Evolutionary conservation across 2,329 filamentous ascomycete genomes (phyloP).

Genomic region (Blastomyces emzantsi): DNA sequence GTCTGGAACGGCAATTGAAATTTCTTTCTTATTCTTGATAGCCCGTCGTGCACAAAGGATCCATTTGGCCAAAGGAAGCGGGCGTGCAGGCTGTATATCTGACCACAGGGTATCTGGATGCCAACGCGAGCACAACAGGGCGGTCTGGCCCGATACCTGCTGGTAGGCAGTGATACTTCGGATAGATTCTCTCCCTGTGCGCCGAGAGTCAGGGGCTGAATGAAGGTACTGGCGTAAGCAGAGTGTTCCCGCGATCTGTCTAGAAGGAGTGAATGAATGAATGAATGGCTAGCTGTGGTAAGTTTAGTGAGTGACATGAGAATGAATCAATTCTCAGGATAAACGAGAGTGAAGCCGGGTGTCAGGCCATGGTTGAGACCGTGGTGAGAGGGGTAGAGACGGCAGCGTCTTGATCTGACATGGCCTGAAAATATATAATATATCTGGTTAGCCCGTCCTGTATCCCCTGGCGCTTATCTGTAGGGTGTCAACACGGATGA

Average conservation of each 20-base stretch:
- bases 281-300: background rate
- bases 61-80: background rate
- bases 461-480: no score
- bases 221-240: background rate
- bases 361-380: background rate
- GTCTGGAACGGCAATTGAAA: background rate
- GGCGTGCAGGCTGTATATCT: background rate
- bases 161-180: background rate
- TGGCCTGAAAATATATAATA: background rate
- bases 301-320: background rate
- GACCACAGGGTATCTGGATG: background rate
- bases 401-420: background rate
- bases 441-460: no score
- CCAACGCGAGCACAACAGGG: background rate
- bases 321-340: constrained; percentile 1
- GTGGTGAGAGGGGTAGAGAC: background rate
- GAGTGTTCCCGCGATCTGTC: no score
- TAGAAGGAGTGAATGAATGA: background rate
- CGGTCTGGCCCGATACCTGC: background rate
- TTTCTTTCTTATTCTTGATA: background rate
- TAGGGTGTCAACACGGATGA: background rate
- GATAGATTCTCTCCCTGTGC: background rate
- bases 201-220: background rate
- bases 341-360: background rate
- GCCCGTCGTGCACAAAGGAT: background rate